Evolutionary conservation across 148 eudicot species (phyloP), one percentile per base, ranked within the genome.

Genomic region (Hydrangea macrophylla): DNA sequence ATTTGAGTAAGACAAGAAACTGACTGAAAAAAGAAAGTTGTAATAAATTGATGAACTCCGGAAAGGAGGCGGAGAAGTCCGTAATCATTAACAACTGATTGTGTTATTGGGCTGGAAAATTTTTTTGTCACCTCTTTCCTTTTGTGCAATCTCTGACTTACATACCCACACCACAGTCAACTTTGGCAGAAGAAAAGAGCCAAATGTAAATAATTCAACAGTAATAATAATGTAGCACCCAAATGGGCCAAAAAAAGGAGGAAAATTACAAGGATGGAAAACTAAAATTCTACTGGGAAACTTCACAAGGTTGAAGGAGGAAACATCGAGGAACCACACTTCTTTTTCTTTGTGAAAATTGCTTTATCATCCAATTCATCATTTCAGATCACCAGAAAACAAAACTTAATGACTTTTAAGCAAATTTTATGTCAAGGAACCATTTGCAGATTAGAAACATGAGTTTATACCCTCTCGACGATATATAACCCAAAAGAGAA

Each of bases 91-190:
- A 8, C 37, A 39, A 56, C 51, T 68, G 18, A 18, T 67, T 24
- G 12, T 54, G 54, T 35, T 22, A 27, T 24, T 0, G 0, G 24
- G 50, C 17, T 13, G n/a, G n/a, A 25, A 27, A 2, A 24, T 12
- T 48, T 72, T 60, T 25, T 45, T 20, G 3, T 26, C 58, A 37
- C 28, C 71, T 36, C 27, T 27, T 5, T 68, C 24, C 70, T 55
- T 53, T 9, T 13, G 48, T 23, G 48, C 30, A 65, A 7, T 9
- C 30, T 35, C 48, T 7, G 54, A 24, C 35, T 22, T 54, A 31
- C 8, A 67, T 28, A 35, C 27, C n/a, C 27, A 31, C 11, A 18
- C 45, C 11, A 18, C 45, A 32, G 33, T 53, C 60, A 53, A 26
- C 17, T 7, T 13, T 12, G 13, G n/a, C n/a, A n/a, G n/a, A 11